phyloP scores from a whole-genome alignment of 2,329 filamentous ascomycete species.

The Epichloe amarillans region DNA sequence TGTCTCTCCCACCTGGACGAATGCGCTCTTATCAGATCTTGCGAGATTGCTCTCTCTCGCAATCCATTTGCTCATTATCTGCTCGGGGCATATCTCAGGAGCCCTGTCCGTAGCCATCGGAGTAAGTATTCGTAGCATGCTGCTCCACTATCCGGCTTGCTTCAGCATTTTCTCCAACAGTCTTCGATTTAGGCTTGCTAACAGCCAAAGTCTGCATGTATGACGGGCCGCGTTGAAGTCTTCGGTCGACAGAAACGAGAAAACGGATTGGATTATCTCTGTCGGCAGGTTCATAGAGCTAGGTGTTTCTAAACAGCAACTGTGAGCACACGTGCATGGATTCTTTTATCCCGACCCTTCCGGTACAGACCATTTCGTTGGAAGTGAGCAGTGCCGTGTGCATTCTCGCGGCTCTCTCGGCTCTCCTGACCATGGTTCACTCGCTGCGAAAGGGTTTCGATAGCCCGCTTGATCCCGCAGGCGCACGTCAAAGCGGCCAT shows the following conservation, averaged over 20 bases:
- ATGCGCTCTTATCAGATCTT: constrained; percentile 12
- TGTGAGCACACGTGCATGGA: background rate
- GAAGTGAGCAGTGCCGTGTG: background rate
- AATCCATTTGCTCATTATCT: constrained; percentile 27
- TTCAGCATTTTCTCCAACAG: constrained; percentile 40
- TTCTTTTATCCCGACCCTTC: background rate
- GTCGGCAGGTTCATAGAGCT: constrained; percentile 17
- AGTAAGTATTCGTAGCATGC: constrained; percentile 15
- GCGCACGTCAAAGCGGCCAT: constrained; percentile 10
- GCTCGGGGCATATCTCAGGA: constrained; percentile 14
- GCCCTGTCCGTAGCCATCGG: constrained; percentile 9
- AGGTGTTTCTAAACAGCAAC: constrained; percentile 6
- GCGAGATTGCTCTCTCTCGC: constrained; percentile 24
- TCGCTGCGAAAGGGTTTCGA: constrained; percentile 7
- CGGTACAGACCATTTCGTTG: background rate
- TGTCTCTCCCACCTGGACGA: constrained; percentile 20
- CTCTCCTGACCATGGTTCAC: constrained; percentile 7
- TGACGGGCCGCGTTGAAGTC: constrained; percentile 48
- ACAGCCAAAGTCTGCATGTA: constrained; percentile 47
- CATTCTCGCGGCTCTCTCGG: constrained; percentile 5
- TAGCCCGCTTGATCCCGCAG: constrained; percentile 6
- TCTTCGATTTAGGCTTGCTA: constrained; percentile 36
- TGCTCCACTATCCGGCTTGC: constrained; percentile 39
- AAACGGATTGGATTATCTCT: constrained; percentile 26
- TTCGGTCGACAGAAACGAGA: constrained; percentile 17